These are phyloP conservation scores for Luvunga scandens DNA, from an alignment of 345 rosid species.

Conservation along the genomic window DNA sequence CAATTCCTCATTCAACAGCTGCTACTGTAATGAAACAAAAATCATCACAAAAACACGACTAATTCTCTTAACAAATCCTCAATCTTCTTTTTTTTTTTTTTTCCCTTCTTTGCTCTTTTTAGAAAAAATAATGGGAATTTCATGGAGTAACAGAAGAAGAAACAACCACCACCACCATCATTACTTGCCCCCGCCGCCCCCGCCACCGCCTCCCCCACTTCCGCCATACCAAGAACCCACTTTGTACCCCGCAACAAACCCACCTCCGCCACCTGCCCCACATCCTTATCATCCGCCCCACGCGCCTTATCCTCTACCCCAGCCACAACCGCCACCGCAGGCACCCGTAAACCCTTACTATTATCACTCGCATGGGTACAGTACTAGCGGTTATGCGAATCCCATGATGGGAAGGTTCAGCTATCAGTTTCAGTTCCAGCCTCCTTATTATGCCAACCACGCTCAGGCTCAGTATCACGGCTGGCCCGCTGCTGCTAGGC, in stretches of 20 bases:
- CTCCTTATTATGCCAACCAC: slow-evolving; percentile 52
- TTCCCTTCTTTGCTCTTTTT: background rate
- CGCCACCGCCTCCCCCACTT: slow-evolving; percentile 26
- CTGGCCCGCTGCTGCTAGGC: slow-evolving; percentile 42
- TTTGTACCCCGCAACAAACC: slow-evolving; percentile 9
- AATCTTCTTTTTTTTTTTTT: background rate
- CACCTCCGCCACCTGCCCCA: slow-evolving; percentile 30
- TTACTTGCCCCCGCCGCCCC: slow-evolving; percentile 36
- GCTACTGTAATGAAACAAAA: background rate
- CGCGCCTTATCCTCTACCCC: slow-evolving; percentile 31
- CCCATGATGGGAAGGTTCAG: slow-evolving; percentile 43
- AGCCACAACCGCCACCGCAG: slow-evolving; percentile 29
- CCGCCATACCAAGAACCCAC: slow-evolving; percentile 27
- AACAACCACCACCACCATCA: slow-evolving; percentile 34
- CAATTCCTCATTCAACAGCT: background rate
- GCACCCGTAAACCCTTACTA: slow-evolving; percentile 37
- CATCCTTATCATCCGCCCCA: slow-evolving; percentile 33
- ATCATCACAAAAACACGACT: background rate
- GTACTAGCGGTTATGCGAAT: slow-evolving; percentile 29
- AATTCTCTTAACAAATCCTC: background rate
- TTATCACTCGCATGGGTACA: slow-evolving; percentile 33
- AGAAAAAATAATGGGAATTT: slow-evolving; percentile 56
- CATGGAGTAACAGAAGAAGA: slow-evolving; percentile 73
- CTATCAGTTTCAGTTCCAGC: slow-evolving; percentile 37
- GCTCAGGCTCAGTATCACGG: slow-evolving; percentile 34